Evolutionary conservation across 306 rosid species (phyloP).

Genomic region (Castanea mollissima): DNA sequence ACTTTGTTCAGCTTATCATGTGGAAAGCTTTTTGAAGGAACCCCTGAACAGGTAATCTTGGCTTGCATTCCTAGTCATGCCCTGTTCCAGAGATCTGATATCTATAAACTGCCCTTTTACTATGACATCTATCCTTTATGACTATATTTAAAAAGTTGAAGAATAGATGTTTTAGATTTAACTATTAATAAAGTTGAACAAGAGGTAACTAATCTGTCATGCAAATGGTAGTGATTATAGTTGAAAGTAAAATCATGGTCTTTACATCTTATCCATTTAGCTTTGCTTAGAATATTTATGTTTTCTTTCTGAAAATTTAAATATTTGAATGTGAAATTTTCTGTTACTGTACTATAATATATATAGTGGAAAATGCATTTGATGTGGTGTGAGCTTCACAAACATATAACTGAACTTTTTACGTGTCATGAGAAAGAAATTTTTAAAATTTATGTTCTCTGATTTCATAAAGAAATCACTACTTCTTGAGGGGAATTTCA

Average conservation of each 20-base stretch:
- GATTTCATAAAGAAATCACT: neutral
- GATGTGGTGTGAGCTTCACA: neutral
- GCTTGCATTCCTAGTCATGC: conserved; percentile 12
- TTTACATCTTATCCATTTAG: neutral
- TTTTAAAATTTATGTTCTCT: neutral
- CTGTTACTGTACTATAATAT: neutral
- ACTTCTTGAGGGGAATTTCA: neutral
- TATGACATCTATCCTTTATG: no score
- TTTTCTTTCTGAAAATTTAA: neutral
- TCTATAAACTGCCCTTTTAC: neutral
- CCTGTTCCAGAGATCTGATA: neutral
- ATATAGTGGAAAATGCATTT: neutral
- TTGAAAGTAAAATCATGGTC: neutral
- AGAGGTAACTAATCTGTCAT: neutral
- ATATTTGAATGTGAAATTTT: neutral
- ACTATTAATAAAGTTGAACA: neutral
- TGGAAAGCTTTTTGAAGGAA: conserved; percentile 93
- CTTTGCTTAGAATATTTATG: neutral
- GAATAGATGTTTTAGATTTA: neutral
- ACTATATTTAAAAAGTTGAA: neutral
- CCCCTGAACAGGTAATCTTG: conserved; percentile 65
- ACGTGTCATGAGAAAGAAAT: neutral
- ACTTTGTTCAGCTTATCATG: conserved; percentile 92
- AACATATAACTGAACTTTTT: neutral
- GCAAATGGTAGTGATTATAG: neutral